Base-by-base conservation (phyloP, 192 early-diverging fungal species). In the Coemansia sp. region DNA sequence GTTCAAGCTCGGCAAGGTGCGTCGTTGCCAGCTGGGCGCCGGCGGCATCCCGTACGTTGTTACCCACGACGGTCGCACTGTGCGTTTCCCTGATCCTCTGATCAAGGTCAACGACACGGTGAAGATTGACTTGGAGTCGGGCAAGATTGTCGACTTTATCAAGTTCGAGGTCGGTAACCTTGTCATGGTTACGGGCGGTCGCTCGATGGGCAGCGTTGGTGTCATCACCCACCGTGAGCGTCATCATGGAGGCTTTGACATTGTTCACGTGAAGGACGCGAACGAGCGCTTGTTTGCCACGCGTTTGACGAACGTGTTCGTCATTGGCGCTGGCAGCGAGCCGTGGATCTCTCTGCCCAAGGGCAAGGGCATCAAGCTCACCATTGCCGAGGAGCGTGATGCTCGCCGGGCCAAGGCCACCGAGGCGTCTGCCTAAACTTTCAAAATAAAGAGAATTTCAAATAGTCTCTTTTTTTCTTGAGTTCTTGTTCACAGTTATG, bases 1-100 rank as follows among this genome's bases (percentile, higher is more conserved):
- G 86, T 99, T 98, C 94, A 99, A 99, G 88, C 87, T 99, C 64
- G 90, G 92, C 85, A 99, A 99, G 89, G 92, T 99, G 68, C 94
- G 91, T 85, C 89, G 89, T 80, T 89, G 94, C 74, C 86, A 97
- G 85, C 83, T 98, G 64, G 96, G 96, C 68, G 84, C 90, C 73
- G 97, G 97, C 85, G 93, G 89, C 68, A 92, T 99, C 59, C 97
- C 97, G 24, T 98, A 85, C 86, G 80, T 92, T 50, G 92, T 96
- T 57, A 99, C 97, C 82, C 97, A 99, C 88, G 97, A 99, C 71
- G 97, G 97, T 38, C 94, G 97, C 75, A 99, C 97, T 68, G 86
- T 98, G 85, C 95, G 97, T 82, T 99, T 96, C 90, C 97, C 97
- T 50, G 97, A 99, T 88, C 97, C 97, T 61, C 64, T 90, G 82